Percentiles rank a stretch among this genome's conserved stretches.
Evolutionary conservation across 75 land plant species (phyloP).

Genomic region (Ceratopteris richardii): DNA sequence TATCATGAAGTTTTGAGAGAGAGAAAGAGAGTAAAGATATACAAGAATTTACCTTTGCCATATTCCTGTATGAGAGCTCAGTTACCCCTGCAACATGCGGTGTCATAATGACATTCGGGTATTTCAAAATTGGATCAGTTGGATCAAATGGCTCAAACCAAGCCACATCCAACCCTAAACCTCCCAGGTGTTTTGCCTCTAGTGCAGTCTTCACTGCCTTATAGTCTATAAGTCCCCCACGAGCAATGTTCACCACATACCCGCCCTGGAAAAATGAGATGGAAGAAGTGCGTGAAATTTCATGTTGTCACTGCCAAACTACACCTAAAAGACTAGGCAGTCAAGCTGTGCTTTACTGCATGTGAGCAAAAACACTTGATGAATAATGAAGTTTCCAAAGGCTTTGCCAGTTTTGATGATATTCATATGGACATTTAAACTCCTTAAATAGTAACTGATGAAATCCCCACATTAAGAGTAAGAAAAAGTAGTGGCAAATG

Average conservation of each 20-base stretch:
- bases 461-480: too few relatives aligned
- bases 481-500: too few relatives aligned
- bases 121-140: conserved; percentile 65
- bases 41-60: conserved; percentile 66
- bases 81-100: conserved; percentile 97
- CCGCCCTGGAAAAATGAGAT: conserved; percentile 58
- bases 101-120: conserved; percentile 74
- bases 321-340: too few relatives aligned
- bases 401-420: too few relatives aligned
- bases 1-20: not conserved
- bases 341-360: too few relatives aligned
- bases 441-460: too few relatives aligned
- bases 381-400: too few relatives aligned
- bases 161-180: conserved; percentile 86
- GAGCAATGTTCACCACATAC: conserved; percentile 74
- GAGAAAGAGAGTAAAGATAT: not conserved
- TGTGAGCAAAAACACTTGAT: too few relatives aligned
- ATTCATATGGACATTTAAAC: too few relatives aligned
- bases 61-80: conserved; percentile 64
- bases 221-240: conserved; percentile 85
- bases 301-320: too few relatives aligned
- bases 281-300: too few relatives aligned
- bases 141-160: conserved; percentile 94
- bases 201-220: conserved; percentile 47
- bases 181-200: conserved; percentile 79